Percentiles rank a stretch among this genome's conserved stretches.
Conservation (phyloP, 305 asterid genomes). For the Solanum hybrid region DNA sequence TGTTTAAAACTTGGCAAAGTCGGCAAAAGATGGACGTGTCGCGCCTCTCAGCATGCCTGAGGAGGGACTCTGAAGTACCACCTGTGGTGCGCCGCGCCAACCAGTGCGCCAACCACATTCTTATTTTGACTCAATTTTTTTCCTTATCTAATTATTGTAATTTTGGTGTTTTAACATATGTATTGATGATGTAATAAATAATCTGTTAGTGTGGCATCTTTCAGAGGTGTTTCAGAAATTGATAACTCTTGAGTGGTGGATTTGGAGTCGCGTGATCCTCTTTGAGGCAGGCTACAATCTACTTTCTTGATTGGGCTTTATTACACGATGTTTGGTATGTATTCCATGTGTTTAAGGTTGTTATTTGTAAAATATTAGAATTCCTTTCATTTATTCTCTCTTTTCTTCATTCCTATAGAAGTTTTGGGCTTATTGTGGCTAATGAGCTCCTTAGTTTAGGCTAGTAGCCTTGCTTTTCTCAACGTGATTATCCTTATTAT, state of each 20-base stretch:
- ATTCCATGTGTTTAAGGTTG: neutral
- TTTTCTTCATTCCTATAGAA: neutral
- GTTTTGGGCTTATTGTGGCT: neutral
- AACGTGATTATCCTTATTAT: neutral
- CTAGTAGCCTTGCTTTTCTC: neutral
- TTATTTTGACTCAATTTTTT: too few relatives aligned
- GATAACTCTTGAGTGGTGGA: neutral
- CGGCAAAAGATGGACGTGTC: too few relatives aligned
- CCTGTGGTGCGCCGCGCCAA: too few relatives aligned
- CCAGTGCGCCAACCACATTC: too few relatives aligned
- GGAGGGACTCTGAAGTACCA: too few relatives aligned
- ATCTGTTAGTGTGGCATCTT: neutral
- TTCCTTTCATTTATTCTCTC: neutral
- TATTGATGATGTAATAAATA: neutral
- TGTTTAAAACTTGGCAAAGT: too few relatives aligned
- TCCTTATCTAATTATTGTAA: neutral
- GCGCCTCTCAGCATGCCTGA: too few relatives aligned
- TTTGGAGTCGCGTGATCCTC: too few relatives aligned
- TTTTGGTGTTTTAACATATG: neutral
- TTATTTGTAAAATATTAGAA: too few relatives aligned
- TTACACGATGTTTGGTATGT: neutral
- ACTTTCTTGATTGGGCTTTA: neutral
- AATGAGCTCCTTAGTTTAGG: neutral
- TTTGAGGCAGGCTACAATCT: neutral
- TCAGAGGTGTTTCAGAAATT: too few relatives aligned